phyloP scores from a whole-genome alignment of 1,139 yeast species.

The Kurtzmaniella quercitrusa region DNA sequence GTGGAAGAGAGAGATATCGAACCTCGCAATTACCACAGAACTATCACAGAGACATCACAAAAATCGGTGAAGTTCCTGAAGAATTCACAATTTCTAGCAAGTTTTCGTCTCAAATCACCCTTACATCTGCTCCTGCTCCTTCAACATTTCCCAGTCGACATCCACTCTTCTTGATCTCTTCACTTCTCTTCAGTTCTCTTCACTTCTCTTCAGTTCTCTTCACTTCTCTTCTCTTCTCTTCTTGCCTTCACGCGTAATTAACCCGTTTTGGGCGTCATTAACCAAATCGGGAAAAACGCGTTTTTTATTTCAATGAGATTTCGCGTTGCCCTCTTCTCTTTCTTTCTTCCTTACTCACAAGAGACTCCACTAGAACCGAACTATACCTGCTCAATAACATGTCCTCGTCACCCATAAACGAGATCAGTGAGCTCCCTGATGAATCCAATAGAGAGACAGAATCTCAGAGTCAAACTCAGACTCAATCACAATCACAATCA shows the following conservation, averaged over 20 bases:
- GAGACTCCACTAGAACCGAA: too few relatives aligned
- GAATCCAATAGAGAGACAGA: conserved; percentile 22
- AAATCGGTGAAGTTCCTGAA: too few relatives aligned
- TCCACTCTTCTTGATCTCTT: too few relatives aligned
- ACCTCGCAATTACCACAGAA: too few relatives aligned
- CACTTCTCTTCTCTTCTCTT: conserved; percentile 1
- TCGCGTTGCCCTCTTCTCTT: not conserved
- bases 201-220: not conserved
- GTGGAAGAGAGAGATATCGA: too few relatives aligned
- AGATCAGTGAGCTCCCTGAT: conserved; percentile 20
- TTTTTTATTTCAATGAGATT: not conserved
- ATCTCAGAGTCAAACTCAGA: conserved; percentile 34
- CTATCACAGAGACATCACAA: too few relatives aligned
- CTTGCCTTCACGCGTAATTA: not conserved
- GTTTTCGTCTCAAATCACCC: too few relatives aligned
- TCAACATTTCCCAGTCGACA: not conserved
- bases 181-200: not conserved
- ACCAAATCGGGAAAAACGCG: conserved; percentile 1
- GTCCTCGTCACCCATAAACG: conserved; percentile 31
- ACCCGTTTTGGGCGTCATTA: not conserved
- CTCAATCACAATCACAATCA: conserved; percentile 26
- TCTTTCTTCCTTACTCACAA: not conserved
- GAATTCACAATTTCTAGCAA: too few relatives aligned
- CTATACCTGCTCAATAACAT: conserved; percentile 12
- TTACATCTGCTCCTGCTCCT: too few relatives aligned